A percentile compares a stretch with the other conserved stretches of the same genome.
Evolutionary conservation across 2,329 filamentous ascomycete genomes (phyloP).

Genomic region (Neopestalotiopsis sp.): DNA sequence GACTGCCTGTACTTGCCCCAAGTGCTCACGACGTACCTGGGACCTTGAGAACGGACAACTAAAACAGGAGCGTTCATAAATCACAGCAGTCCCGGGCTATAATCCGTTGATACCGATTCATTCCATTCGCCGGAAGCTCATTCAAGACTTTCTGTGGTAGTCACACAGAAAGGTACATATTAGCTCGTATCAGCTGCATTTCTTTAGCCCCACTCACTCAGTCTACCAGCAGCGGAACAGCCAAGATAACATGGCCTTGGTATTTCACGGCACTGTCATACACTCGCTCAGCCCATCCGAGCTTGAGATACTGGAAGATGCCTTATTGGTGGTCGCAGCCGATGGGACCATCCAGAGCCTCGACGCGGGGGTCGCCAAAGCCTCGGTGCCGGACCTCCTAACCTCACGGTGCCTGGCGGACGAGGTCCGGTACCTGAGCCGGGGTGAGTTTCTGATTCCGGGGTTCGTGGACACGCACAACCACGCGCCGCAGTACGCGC

Average conservation of each 20-base stretch:
- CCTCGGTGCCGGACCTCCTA: conserved; percentile 22
- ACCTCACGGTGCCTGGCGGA: conserved; percentile 21
- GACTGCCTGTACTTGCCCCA: no score
- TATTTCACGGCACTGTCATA: conserved; percentile 48
- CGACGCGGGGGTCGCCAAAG: conserved; percentile 23
- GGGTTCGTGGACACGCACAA: conserved; percentile 72
- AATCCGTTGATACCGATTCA: no score
- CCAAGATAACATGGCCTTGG: conserved; percentile 15
- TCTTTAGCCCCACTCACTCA: neutral
- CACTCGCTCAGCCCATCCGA: conserved; percentile 41
- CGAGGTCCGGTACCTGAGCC: conserved; percentile 36
- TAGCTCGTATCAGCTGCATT: neutral
- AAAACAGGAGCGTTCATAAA: no score
- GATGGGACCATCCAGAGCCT: conserved; percentile 34
- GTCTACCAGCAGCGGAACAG: neutral
- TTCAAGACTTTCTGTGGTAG: no score
- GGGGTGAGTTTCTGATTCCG: conserved; percentile 59
- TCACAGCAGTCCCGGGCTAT: no score
- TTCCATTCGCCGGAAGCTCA: no score
- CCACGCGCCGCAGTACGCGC: conserved; percentile 65
- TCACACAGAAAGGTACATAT: neutral
- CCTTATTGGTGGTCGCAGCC: conserved; percentile 36
- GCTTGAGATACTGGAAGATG: conserved; percentile 44
- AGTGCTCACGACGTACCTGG: no score
- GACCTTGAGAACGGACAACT: no score